Evolutionary conservation across 225 moss, liverwort and hornwort species (phyloP).

Genomic region (Antitrichia curtipendula): DNA sequence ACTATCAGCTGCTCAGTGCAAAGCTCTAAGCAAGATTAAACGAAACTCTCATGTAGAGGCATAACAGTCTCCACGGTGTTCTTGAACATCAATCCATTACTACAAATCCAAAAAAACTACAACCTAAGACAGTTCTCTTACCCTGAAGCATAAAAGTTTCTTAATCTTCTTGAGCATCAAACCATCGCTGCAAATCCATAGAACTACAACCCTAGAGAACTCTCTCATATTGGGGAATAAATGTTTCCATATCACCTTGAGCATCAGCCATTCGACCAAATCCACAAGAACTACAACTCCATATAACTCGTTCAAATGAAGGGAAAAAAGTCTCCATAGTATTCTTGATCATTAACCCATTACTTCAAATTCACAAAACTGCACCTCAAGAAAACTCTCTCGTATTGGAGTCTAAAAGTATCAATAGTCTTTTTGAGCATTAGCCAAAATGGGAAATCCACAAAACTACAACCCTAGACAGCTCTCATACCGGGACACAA

Average conservation of each 20-base stretch:
- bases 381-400: neutral
- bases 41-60: neutral
- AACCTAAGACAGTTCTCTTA: neutral
- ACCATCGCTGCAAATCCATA: neutral
- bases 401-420: neutral
- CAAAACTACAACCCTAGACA: neutral
- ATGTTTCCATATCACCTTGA: neutral
- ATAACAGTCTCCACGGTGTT: neutral
- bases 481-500: neutral
- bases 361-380: neutral
- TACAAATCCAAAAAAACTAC: neutral
- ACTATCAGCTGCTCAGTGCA: neutral
- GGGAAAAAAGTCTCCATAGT: neutral
- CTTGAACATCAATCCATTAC: neutral
- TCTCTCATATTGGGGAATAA: neutral
- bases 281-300: neutral
- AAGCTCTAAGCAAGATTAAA: neutral
- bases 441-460: neutral
- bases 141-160: neutral
- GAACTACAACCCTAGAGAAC: neutral
- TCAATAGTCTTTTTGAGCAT: neutral
- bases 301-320: neutral
- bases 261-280: neutral
- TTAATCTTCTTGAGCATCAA: neutral
- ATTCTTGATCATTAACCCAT: neutral